Evolutionary conservation across 345 rosid genomes (phyloP).

Genomic region (Gossypioides kirkii): DNA sequence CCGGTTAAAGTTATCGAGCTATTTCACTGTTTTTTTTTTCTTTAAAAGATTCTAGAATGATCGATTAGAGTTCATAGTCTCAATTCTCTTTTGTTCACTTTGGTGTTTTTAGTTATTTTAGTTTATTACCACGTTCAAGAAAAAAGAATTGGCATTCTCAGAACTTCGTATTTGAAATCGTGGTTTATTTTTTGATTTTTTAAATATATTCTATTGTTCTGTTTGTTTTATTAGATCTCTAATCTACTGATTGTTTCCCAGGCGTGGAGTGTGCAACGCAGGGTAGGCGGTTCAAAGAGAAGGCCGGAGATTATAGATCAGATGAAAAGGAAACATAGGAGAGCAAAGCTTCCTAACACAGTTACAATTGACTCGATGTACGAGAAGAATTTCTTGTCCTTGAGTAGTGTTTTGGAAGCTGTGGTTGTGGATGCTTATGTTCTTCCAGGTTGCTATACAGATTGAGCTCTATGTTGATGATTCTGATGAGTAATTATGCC

Average conservation of each 20-base stretch:
- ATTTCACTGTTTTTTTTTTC: no score
- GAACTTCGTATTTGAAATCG: background rate
- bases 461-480: background rate
- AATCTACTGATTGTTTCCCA: conserved; percentile 15
- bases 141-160: background rate
- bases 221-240: background rate
- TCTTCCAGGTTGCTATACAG: conserved; percentile 54
- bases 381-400: conserved; percentile 77
- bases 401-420: conserved; percentile 72
- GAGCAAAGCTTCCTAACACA: conserved; percentile 63
- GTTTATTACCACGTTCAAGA: background rate
- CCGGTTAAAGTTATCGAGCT: no score
- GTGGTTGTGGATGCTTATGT: conserved; percentile 57
- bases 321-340: conserved; percentile 57
- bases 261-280: conserved; percentile 79
- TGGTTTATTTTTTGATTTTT: background rate
- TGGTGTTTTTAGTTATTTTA: background rate
- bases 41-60: background rate
- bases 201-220: background rate
- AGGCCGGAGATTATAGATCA: conserved; percentile 59
- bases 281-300: conserved; percentile 48
- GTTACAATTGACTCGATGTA: conserved; percentile 72
- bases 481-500: background rate
- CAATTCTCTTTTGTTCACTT: no score
- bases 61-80: background rate